Base-by-base conservation (phyloP, 768 basidiomycete genomes). In the Gloeophyllum trabeum region DNA sequence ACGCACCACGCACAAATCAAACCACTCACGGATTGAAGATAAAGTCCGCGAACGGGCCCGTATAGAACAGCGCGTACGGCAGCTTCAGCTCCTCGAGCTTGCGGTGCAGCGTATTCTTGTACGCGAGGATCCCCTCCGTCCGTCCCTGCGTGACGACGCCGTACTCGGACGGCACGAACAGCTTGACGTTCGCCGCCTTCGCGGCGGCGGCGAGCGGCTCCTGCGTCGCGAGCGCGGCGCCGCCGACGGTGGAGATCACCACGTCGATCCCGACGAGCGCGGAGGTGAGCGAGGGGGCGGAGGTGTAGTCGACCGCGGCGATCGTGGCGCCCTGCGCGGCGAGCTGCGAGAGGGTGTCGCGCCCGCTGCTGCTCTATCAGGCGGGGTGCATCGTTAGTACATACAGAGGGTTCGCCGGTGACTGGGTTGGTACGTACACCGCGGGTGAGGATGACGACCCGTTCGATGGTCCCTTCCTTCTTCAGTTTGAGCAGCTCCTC, bases 91-190 rank as follows among this genome's bases (percentile, higher is more conserved):
- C 40, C 47, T 42, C 44, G 22, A 48, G 26, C 28, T 44, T 34
- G 39, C 28, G 26, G 24, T 45, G 45, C 26, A 48, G 24, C 16
- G 45, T 26, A 22, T 38, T 36, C 46, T 48, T 47, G 30, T 34
- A 2, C 35, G 21, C 20, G 12, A 47, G 47, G 5, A 40, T 4
- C 14, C 41, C 46, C 14, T 42, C 35, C 4, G 41, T 24, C 37
- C 34, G 22, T 5, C 36, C 23, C 26, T 43, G 41, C 16, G 47
- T 48, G 12, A 13, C 5, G 40, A 41, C 18, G 23, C 59, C 20
- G 46, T 43, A 62, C 38, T 61, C 60, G 24, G 57, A 59, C 2
- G 60, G 61, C 20, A 63, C 46, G 25, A 53, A 59, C 25, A 59
- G 37, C 28, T 59, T 50, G 16, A 56, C 58, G n/a, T 48, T 49